Evolutionary conservation across 371 early-diverging fungal species (phyloP).

Genomic region (Phascolomyces articulosus): DNA sequence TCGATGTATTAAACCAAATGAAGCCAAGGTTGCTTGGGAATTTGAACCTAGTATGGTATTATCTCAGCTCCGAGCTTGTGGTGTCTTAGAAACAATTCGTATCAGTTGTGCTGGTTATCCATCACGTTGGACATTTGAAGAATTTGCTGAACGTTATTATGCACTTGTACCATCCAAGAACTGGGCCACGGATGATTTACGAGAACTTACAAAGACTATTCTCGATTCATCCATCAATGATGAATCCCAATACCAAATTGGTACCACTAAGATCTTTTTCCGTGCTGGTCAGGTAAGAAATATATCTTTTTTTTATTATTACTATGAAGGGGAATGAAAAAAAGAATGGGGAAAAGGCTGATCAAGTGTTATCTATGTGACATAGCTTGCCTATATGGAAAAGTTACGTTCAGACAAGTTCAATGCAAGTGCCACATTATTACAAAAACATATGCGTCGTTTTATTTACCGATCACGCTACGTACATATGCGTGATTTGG

Average conservation of each 20-base stretch:
- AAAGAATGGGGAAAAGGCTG: neutral
- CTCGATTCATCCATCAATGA: constrained; percentile 73
- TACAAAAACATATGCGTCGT: constrained; percentile 89
- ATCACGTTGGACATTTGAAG: constrained; percentile 88
- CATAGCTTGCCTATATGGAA: constrained; percentile 86
- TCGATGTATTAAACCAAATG: constrained; percentile 98
- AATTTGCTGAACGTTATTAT: constrained; percentile 95
- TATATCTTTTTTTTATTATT: neutral
- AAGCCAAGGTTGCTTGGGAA: constrained; percentile 84
- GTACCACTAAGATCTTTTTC: constrained; percentile 99
- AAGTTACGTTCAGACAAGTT: constrained; percentile 82
- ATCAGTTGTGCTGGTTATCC: constrained; percentile 99
- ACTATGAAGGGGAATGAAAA: neutral
- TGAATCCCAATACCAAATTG: constrained; percentile 92
- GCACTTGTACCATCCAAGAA: constrained; percentile 75
- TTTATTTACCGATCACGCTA: constrained; percentile 72
- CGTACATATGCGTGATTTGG: constrained; percentile 55
- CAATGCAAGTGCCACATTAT: constrained; percentile 76
- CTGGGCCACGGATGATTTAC: constrained; percentile 56
- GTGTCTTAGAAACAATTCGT: constrained; percentile 99
- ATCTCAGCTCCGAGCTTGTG: constrained; percentile 97
- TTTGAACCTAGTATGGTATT: constrained; percentile 95
- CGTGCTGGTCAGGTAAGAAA: constrained; percentile 81
- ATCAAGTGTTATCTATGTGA: neutral
- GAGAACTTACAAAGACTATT: constrained; percentile 62